Conservation (phyloP, 129 eudicot species). For the Heracleum sosnowskyi region DNA sequence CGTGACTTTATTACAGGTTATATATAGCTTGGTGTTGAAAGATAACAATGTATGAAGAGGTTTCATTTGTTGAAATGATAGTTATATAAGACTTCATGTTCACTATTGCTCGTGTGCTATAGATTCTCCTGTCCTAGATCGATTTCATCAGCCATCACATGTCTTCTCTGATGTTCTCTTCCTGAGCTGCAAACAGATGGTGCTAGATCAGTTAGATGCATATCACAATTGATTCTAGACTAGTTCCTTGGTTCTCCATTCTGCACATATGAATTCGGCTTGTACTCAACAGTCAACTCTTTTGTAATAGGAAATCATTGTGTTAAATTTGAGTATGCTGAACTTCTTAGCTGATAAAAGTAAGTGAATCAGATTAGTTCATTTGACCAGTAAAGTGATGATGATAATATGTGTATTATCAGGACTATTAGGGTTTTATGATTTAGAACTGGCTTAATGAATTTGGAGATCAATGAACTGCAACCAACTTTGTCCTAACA, state of each 20-base stretch:
- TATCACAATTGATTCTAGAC: not conserved
- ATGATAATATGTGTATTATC: not conserved
- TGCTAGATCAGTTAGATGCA: not conserved
- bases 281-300: not conserved
- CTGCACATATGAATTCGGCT: not conserved
- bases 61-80: not conserved
- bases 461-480: not conserved
- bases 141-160: not conserved
- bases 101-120: not conserved
- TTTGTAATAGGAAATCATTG: not conserved
- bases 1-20: not conserved
- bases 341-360: not conserved
- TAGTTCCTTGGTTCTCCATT: not conserved
- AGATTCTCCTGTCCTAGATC: not conserved
- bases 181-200: not conserved
- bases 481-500: not conserved
- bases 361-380: not conserved
- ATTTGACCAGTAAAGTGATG: not conserved
- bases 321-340: not conserved
- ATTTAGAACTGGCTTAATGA: not conserved
- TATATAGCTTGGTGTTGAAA: not conserved
- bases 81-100: not conserved
- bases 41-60: not conserved
- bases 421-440: not conserved
- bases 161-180: not conserved